A percentile compares a stretch with the other conserved stretches of the same genome.
Conservation (phyloP, 139 green algal species). For the Coelastrella sp. region DNA sequence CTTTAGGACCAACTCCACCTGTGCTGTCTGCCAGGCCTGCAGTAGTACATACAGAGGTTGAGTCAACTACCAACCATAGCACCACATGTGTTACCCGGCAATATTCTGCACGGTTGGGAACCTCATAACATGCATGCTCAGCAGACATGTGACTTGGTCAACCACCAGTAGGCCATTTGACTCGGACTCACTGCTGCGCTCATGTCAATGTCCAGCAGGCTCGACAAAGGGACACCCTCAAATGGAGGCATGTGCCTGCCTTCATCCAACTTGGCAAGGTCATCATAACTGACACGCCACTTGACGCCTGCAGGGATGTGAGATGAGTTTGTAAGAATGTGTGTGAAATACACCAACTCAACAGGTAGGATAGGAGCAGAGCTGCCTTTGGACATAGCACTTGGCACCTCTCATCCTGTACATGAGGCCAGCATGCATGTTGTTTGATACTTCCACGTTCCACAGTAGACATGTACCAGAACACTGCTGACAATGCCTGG, state of each 20-base stretch:
- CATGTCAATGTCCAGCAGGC: conserved; percentile 31
- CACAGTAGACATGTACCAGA: too few species aligned
- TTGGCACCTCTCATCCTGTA: too few species aligned
- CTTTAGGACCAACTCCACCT: conserved; percentile 34
- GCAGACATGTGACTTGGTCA: neutral
- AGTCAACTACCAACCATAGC: neutral
- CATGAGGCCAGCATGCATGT: neutral
- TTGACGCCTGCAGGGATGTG: conserved; percentile 19
- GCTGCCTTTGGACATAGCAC: too few species aligned
- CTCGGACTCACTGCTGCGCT: neutral
- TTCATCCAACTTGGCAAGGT: conserved; percentile 37
- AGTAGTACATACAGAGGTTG: neutral
- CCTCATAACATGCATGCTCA: neutral
- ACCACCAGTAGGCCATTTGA: neutral
- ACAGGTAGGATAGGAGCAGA: too few species aligned
- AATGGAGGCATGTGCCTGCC: conserved; percentile 12
- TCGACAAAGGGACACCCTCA: conserved; percentile 13
- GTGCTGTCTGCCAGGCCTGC: conserved; percentile 25
- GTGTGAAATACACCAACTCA: too few species aligned
- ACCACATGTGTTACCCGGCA: neutral
- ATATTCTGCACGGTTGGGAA: neutral
- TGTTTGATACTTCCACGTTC: neutral
- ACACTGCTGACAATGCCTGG: too few species aligned
- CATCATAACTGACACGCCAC: conserved; percentile 26
- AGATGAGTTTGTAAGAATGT: too few species aligned